phyloP scores from a whole-genome alignment of 345 rosid genomes.

The Citrus inodora region DNA sequence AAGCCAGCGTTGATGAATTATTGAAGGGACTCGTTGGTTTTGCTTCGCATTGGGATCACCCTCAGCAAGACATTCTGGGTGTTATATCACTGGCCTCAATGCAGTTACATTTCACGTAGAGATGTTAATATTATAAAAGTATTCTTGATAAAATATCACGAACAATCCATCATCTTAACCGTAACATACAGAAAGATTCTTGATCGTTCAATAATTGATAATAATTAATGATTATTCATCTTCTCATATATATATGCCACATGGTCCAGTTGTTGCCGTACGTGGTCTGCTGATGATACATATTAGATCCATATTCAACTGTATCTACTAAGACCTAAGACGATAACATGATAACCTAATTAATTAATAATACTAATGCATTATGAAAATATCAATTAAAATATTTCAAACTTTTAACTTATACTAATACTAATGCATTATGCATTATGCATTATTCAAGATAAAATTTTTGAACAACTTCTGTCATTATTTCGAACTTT shows the following conservation, averaged over 20 bases:
- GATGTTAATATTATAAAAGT: neutral
- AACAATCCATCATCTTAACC: neutral
- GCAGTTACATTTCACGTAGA: neutral
- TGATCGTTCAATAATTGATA: neutral
- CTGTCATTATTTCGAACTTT: no score
- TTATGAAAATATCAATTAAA: no score
- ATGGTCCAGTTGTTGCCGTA: neutral
- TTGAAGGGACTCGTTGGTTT: constrained; percentile 1
- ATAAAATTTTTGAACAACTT: no score
- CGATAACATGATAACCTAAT: no score
- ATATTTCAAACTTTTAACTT: no score
- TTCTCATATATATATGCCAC: neutral
- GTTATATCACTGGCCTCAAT: neutral
- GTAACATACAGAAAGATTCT: neutral
- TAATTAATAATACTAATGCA: no score
- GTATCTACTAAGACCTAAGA: no score
- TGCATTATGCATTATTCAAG: no score
- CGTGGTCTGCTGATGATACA: neutral
- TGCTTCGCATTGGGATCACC: constrained; percentile 33
- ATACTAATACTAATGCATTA: no score
- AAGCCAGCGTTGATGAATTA: constrained; percentile 3
- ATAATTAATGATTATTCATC: neutral
- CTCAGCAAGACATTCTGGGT: constrained; percentile 35
- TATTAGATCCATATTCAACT: neutral
- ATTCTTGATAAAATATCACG: neutral